Evolutionary conservation across 1,139 yeast genomes (phyloP).

Genomic region (Candida sanyaensis): DNA sequence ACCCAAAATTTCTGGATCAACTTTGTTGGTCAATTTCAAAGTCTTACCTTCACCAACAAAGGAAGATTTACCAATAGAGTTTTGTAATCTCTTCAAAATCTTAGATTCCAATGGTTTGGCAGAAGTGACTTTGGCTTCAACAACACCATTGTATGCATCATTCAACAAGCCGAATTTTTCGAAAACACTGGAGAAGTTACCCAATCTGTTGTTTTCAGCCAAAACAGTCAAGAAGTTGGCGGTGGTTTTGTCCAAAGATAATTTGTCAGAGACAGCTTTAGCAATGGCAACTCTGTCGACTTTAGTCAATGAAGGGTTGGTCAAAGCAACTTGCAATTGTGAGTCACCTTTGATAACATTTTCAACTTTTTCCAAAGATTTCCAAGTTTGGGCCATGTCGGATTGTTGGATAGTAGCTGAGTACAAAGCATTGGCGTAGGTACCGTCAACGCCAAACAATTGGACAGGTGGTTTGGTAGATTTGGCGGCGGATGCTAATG

Average conservation of each 20-base stretch:
- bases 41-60: slow-evolving; percentile 87
- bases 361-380: slow-evolving; percentile 63
- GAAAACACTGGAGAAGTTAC: slow-evolving; percentile 64
- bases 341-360: slow-evolving; percentile 61
- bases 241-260: slow-evolving; percentile 72
- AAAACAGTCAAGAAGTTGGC: slow-evolving; percentile 80
- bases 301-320: slow-evolving; percentile 82
- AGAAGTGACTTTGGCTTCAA: slow-evolving; percentile 92
- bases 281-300: slow-evolving; percentile 76
- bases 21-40: slow-evolving; percentile 77
- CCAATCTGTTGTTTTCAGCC: slow-evolving; percentile 94
- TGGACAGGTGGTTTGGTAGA: slow-evolving; percentile 85
- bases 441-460: slow-evolving; percentile 93
- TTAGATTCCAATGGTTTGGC: slow-evolving; percentile 84
- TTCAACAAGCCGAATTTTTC: slow-evolving; percentile 74
- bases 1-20: slow-evolving; percentile 91
- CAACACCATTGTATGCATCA: slow-evolving; percentile 89
- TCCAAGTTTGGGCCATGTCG: slow-evolving; percentile 69
- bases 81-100: slow-evolving; percentile 75
- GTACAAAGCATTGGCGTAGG: slow-evolving; percentile 94
- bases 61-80: slow-evolving; percentile 74
- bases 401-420: slow-evolving; percentile 88
- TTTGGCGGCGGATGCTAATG: slow-evolving; percentile 67
- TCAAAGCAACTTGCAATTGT: slow-evolving; percentile 60
- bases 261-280: slow-evolving; percentile 54